Conservation (phyloP, 306 rosid genomes). For the barrel medic (Medicago truncatula) region MtrunA17r5.0-ANR NC_053042.1:17180001-17180500, state of each 20-base stretch:
- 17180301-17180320: too few species aligned
- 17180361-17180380: conserved; percentile 68
- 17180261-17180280: background rate
- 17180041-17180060: conserved; percentile 78
- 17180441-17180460: conserved; percentile 74
- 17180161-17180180: conserved; percentile 80
- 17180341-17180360: too few species aligned
- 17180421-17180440: conserved; percentile 78
- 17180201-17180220: conserved; percentile 83
- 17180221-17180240: conserved; percentile 80
- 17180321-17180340: too few species aligned
- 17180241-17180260: conserved; percentile 89
- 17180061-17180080: conserved; percentile 94
- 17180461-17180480: conserved; percentile 80
- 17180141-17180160: conserved; percentile 43
- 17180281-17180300: background rate
- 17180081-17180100: conserved; percentile 90
- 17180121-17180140: conserved; percentile 43
- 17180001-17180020: conserved; percentile 62
- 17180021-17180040: conserved; percentile 61
- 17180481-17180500: conserved; percentile 62
- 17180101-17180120: conserved; percentile 73
- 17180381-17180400: conserved; percentile 71
- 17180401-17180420: conserved; percentile 68
- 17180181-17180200: conserved; percentile 72